Evolutionary conservation across 1,284 basidiomycete genomes (phyloP).

Genomic region (Moesziomyces sp.): DNA sequence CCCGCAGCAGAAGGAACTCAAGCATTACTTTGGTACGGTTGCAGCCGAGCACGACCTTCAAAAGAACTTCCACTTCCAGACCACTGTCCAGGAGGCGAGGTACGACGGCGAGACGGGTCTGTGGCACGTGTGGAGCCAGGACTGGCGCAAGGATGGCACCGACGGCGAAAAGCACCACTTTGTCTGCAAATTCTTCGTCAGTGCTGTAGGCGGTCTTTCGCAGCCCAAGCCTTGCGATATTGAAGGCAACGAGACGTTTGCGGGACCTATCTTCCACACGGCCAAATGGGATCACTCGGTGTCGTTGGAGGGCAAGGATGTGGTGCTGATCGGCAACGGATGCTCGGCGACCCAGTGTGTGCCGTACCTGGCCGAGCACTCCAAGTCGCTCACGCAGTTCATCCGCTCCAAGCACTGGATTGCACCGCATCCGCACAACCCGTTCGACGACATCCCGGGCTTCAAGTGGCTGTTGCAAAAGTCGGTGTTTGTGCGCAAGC

Average conservation of each 20-base stretch:
- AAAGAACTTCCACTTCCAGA: constrained; percentile 53
- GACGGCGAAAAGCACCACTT: constrained; percentile 47
- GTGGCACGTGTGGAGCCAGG: constrained; percentile 61
- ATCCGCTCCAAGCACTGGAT: constrained; percentile 64
- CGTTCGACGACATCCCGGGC: constrained; percentile 44
- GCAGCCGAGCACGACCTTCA: constrained; percentile 53
- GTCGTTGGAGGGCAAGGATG: constrained; percentile 63
- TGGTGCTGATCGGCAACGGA: constrained; percentile 66
- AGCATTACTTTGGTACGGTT: constrained; percentile 55
- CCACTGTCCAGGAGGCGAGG: constrained; percentile 52
- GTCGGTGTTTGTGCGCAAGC: constrained; percentile 43
- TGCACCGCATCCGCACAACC: constrained; percentile 50
- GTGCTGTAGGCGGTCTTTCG: constrained; percentile 61
- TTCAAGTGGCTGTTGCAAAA: constrained; percentile 58
- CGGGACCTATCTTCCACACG: constrained; percentile 66
- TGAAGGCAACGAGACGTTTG: constrained; percentile 60
- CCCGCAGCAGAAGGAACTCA: constrained; percentile 55
- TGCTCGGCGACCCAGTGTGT: constrained; percentile 63
- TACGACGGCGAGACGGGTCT: constrained; percentile 59
- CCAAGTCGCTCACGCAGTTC: constrained; percentile 59
- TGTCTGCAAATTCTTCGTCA: constrained; percentile 61
- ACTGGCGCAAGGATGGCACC: constrained; percentile 8
- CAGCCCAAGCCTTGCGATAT: constrained; percentile 62
- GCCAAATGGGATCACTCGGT: constrained; percentile 67
- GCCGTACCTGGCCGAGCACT: constrained; percentile 49